Evolutionary conservation across 2,329 filamentous ascomycete species (phyloP).

Genomic region (Parastagonospora nodorum): DNA sequence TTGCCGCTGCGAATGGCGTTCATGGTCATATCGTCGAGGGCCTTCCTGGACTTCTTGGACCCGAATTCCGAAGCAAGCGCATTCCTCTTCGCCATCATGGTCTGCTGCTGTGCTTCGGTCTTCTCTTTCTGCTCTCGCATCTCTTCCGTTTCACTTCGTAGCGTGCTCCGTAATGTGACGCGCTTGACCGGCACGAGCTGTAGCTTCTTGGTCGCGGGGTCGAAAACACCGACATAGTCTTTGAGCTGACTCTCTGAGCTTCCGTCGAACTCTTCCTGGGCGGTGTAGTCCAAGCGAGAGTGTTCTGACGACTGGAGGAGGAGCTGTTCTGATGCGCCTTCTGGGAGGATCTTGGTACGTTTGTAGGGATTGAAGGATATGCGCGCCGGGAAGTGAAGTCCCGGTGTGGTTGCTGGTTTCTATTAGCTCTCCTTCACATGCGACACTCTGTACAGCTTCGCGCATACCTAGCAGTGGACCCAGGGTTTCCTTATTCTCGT

Average conservation of each 20-base stretch:
- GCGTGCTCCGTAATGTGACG: conserved; percentile 59
- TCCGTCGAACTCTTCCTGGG: conserved; percentile 54
- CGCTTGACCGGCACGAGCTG: conserved; percentile 59
- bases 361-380: conserved; percentile 58
- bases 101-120: conserved; percentile 34
- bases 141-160: conserved; percentile 52
- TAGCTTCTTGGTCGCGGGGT: conserved; percentile 58
- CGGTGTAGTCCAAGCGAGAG: conserved; percentile 64
- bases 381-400: conserved; percentile 46
- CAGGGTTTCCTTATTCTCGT: conserved; percentile 54
- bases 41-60: conserved; percentile 84
- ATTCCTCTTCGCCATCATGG: conserved; percentile 65
- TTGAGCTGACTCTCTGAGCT: conserved; percentile 57
- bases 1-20: conserved; percentile 65
- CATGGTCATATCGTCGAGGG: conserved; percentile 68
- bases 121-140: conserved; percentile 39
- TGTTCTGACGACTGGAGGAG: conserved; percentile 67
- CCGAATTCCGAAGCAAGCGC: conserved; percentile 79
- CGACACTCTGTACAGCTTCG: neutral
- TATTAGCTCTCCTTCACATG: neutral
- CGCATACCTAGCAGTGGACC: conserved; percentile 57
- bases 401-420: conserved; percentile 48
- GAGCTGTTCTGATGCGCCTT: conserved; percentile 49
- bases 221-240: conserved; percentile 66
- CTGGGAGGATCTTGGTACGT: conserved; percentile 35